phyloP scores from a whole-genome alignment of 345 rosid genomes.

The Salix dunnii region DNA sequence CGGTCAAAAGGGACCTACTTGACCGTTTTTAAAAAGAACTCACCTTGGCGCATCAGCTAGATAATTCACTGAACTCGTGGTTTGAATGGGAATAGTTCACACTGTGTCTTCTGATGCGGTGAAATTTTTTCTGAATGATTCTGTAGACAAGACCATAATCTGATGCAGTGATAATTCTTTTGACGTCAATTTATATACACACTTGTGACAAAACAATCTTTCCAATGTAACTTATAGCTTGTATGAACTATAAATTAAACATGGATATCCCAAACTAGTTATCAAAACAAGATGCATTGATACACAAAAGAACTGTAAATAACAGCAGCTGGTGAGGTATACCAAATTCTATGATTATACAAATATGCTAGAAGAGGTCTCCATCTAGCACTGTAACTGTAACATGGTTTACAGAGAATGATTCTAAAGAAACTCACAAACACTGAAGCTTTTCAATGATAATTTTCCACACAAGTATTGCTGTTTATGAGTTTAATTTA shows the following conservation, averaged over 20 bases:
- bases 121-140: no score
- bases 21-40: no score
- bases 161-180: no score
- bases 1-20: background rate
- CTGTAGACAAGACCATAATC: no score
- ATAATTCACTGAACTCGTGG: no score
- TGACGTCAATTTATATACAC: background rate
- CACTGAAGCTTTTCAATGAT: no score
- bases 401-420: constrained; percentile 73
- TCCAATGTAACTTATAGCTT: background rate
- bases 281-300: background rate
- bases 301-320: background rate
- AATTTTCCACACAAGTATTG: no score
- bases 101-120: no score
- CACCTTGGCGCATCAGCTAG: no score
- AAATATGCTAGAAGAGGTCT: background rate
- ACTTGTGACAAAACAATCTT: background rate
- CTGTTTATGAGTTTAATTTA: no score
- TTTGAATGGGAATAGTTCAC: no score
- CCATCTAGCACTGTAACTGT: constrained; percentile 59
- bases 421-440: constrained; percentile 10
- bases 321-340: background rate
- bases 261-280: background rate
- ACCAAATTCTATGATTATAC: constrained; percentile 3
- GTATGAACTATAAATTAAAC: background rate